These are phyloP conservation scores for Helenozyma rhizophorensis DNA, from an alignment of 805 yeast genomes.

Conservation along the genomic window DNA sequence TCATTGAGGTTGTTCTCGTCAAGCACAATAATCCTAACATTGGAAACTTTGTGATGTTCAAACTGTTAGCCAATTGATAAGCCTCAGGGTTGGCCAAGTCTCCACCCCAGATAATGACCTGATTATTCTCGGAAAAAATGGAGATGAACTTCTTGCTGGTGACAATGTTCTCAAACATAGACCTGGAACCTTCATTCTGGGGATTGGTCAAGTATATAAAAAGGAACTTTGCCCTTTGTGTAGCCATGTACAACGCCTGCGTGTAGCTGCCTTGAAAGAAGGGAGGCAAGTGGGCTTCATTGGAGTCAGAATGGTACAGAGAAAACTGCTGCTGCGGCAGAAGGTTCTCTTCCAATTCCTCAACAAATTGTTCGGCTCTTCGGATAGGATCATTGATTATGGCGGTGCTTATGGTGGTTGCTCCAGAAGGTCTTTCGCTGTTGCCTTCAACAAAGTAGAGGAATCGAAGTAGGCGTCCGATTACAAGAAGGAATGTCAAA, in stretches of 20 bases:
- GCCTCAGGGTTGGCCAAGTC: conserved; percentile 79
- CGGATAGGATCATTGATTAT: conserved; percentile 46
- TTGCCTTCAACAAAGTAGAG: conserved; percentile 8
- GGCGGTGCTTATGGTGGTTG: conserved; percentile 12
- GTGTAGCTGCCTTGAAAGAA: conserved; percentile 77
- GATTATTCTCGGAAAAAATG: conserved; percentile 35
- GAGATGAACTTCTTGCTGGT: conserved; percentile 46
- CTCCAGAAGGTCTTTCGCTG: conserved; percentile 4
- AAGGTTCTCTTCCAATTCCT: conserved; percentile 47
- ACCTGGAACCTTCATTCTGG: conserved; percentile 57
- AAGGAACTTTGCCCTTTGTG: conserved; percentile 66
- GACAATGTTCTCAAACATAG: conserved; percentile 52
- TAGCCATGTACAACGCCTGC: conserved; percentile 68
- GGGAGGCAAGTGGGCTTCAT: conserved; percentile 26
- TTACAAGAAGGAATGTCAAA: not conserved
- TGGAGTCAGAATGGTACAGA: conserved; percentile 8
- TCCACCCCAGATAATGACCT: conserved; percentile 82
- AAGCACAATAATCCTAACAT: conserved; percentile 72
- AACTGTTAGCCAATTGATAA: conserved; percentile 71
- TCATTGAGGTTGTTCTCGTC: conserved; percentile 50
- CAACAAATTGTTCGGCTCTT: conserved; percentile 47
- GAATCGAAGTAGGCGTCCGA: conserved; percentile 1
- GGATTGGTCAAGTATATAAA: conserved; percentile 70
- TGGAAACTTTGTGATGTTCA: conserved; percentile 74
- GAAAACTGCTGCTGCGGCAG: conserved; percentile 19